Percentiles rank a stretch among this genome's conserved stretches.
These are phyloP conservation scores for Penicillium sp. DNA, from an alignment of 2,329 filamentous ascomycete genomes.

Conservation along the genomic window DNA sequence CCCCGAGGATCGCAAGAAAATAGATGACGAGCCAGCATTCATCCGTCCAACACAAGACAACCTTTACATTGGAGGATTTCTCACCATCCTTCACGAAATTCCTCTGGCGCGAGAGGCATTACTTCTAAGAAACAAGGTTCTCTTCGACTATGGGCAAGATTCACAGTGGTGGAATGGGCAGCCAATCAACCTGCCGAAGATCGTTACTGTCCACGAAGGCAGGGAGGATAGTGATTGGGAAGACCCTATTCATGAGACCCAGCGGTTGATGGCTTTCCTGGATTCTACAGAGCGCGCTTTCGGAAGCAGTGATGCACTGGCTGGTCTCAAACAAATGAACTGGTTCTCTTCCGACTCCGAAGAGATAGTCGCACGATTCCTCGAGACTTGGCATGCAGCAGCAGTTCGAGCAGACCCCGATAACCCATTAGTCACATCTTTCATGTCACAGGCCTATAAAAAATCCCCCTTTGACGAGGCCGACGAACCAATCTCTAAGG, in stretches of 20 bases:
- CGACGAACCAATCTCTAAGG: conserved; percentile 33
- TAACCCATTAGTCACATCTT: conserved; percentile 44
- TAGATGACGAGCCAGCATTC: conserved; percentile 54
- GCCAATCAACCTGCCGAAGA: conserved; percentile 50
- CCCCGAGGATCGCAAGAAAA: conserved; percentile 50
- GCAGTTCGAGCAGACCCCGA: conserved; percentile 44
- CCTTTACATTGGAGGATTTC: conserved; percentile 56
- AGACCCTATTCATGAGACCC: conserved; percentile 56
- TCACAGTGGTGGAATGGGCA: conserved; percentile 64
- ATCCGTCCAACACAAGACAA: conserved; percentile 55
- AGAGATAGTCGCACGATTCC: conserved; percentile 44
- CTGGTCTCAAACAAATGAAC: conserved; percentile 41
- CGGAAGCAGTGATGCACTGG: conserved; percentile 55
- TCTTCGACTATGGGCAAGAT: conserved; percentile 55
- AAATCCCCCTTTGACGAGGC: conserved; percentile 25
- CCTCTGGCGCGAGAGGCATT: conserved; percentile 59
- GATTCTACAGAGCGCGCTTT: conserved; percentile 59
- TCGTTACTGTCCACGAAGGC: conserved; percentile 47
- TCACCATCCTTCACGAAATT: conserved; percentile 64
- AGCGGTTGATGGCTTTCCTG: conserved; percentile 62
- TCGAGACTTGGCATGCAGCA: conserved; percentile 51
- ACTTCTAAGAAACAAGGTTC: conserved; percentile 47
- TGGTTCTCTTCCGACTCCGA: conserved; percentile 35
- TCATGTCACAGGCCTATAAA: conserved; percentile 50
- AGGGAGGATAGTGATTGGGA: conserved; percentile 38